A percentile compares a stretch with the other conserved stretches of the same genome.
phyloP scores from a whole-genome alignment of 768 basidiomycete genomes.

The Lentinus tigrinus region DNA sequence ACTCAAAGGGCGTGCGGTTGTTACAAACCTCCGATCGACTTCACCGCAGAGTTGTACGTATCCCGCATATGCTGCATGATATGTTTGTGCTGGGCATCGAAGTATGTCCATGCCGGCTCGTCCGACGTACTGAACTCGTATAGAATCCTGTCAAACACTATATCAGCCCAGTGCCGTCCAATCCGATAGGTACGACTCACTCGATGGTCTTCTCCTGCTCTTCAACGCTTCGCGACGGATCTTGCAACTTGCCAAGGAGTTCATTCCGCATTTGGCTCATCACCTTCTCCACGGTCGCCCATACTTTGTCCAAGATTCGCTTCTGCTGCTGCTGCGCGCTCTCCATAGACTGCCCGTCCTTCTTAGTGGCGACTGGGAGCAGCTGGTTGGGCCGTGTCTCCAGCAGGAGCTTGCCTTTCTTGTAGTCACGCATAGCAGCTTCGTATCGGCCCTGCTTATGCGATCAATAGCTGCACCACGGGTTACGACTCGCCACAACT shows the following conservation, averaged over 20 bases:
- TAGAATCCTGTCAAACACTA: conserved; percentile 59
- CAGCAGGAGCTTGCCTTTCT: conserved; percentile 90
- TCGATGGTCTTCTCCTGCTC: conserved; percentile 98
- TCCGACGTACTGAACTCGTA: conserved; percentile 83
- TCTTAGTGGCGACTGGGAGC: conserved; percentile 63
- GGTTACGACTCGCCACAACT: conserved; percentile 20
- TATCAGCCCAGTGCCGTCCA: neutral
- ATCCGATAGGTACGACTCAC: conserved; percentile 42
- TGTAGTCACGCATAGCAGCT: conserved; percentile 91
- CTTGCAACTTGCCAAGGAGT: conserved; percentile 76
- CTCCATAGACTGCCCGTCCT: conserved; percentile 50
- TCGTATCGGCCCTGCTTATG: conserved; percentile 84
- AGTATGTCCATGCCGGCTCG: conserved; percentile 94
- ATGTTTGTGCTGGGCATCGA: conserved; percentile 89
- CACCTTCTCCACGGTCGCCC: conserved; percentile 91
- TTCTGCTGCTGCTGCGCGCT: conserved; percentile 77
- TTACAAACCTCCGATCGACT: conserved; percentile 46
- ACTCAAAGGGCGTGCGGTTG: neutral
- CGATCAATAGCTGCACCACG: neutral
- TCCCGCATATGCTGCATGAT: conserved; percentile 77
- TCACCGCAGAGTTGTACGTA: conserved; percentile 51
- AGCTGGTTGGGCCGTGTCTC: conserved; percentile 88
- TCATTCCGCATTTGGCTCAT: conserved; percentile 88
- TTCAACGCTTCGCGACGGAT: conserved; percentile 76
- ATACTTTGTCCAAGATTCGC: conserved; percentile 93